phyloP scores from a whole-genome alignment of 805 yeast genomes.

The Ogataea corticis region DNA sequence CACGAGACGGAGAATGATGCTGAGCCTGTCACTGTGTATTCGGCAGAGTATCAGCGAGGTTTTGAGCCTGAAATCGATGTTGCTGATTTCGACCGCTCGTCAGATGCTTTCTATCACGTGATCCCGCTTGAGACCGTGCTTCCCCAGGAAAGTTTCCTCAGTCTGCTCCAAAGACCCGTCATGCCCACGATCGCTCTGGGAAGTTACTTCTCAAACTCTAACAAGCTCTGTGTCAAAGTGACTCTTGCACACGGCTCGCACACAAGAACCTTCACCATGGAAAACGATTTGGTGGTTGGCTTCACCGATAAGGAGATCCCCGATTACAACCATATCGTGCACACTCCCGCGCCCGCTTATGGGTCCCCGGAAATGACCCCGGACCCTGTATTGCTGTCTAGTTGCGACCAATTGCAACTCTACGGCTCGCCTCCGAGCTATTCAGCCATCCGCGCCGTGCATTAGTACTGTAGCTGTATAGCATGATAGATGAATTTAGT shows the following conservation, averaged over 20 bases:
- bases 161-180: conserved; percentile 12
- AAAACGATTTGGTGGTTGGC: conserved; percentile 15
- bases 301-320: conserved; percentile 16
- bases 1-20: conserved; percentile 8
- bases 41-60: conserved; percentile 5
- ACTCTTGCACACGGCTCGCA: conserved; percentile 9
- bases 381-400: conserved; percentile 14
- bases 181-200: conserved; percentile 19
- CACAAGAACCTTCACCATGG: conserved; percentile 8
- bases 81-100: conserved; percentile 9
- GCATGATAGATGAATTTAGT: too few relatives aligned
- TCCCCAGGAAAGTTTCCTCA: conserved; percentile 8
- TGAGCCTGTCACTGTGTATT: conserved; percentile 8
- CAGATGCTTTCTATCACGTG: conserved; percentile 4
- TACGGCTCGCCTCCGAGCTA: conserved; percentile 9
- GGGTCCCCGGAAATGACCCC: conserved; percentile 12
- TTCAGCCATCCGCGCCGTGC: neutral
- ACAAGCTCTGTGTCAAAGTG: conserved; percentile 8
- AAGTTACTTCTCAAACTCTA: conserved; percentile 14
- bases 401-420: conserved; percentile 6
- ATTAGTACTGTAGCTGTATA: neutral
- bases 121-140: conserved; percentile 12
- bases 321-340: conserved; percentile 13
- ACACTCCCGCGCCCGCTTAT: conserved; percentile 20
- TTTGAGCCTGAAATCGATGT: conserved; percentile 18